Base-by-base conservation (phyloP, 2,329 filamentous ascomycete genomes). In the Xylaria sp. region DNA sequence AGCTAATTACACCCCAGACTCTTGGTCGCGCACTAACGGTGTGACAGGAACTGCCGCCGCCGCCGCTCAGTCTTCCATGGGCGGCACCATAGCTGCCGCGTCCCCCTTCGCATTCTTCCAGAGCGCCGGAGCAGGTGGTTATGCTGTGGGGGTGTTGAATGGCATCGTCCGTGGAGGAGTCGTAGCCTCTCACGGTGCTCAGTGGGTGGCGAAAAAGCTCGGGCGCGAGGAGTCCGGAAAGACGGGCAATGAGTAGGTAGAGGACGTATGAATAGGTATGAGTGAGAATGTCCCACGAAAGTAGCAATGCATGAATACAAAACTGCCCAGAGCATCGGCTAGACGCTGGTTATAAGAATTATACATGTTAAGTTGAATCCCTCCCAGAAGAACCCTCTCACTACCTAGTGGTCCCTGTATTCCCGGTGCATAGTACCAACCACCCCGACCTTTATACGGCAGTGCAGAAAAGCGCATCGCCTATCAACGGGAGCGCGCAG, bases 401-500 rank as follows among this genome's bases (percentile, higher is more conserved):
- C n/a, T n/a, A n/a, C n/a, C n/a, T n/a, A n/a, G n/a, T n/a, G n/a
- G n/a, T n/a, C n/a, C n/a, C 11, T 34, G 8, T 34, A 7, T 34
- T 13, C 11, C 4, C 29, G 16, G 4, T 3, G 3, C 9, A 50
- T 29, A 8, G 3, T 5, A 20, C 6, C n/a, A 20, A 20, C 6
- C n/a, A 20, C 11, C 1, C 4, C 19, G 7, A 11, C 8, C 19
- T 29, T 44, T 54, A 61, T 17, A 56, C 50, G 8, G 39, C 3
- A 3, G 50, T 61, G 52, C 58, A 61, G n/a, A 61, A 43, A 11
- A 59, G 48, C 11, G 42, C 58, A 4, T 54, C 47, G 20, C 58
- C 58, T 7, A 43, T 11, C 0, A 61, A 1, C 2, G 55, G 45
- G 1, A 58, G 19, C 7, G 17, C 18, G 26, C 58, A 61, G 50